Base-by-base conservation (phyloP, 257 asterid species). In the Fraxinus cuspidata region DNA sequence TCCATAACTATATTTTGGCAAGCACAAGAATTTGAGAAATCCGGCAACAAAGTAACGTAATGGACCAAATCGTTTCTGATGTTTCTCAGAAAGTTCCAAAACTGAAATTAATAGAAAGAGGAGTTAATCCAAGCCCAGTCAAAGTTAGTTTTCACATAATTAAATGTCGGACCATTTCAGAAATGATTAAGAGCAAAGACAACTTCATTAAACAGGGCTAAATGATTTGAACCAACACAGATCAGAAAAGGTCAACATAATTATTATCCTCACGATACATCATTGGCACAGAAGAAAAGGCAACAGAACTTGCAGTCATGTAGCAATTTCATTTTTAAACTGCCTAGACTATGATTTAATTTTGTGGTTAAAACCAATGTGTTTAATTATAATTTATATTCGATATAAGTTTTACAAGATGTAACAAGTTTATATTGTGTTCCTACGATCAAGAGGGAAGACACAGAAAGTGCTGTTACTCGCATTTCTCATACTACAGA, bases 31-130 rank as follows among this genome's bases (percentile, higher is more conserved):
- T 82, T 93, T 95, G 83, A 95, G 96, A 79, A 95, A 85, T 51
- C 99, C 99, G 51, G 99, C 99, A 72, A 95, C 98, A 51, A 95
- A 92, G 82, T 95, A 95, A 28, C 99, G 97, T 38, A 95, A 75
- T 35, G 99, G 99, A 81, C 99, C 99, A 74, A 91, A 95, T 35
- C 97, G 90, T 81, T 93, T 93, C 83, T 95, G 99, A 81, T 90
- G 88, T 82, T 86, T 95, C 88, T 93, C 99, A n/a, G 98, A 95
- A 66, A 95, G 97, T 88, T 93, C 97, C 90, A 95, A 74, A 65
- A 95, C 99, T 93, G 92, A 85, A 86, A 76, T 72, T 68, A 53
- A 78, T 7, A 63, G 69, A 63, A 27, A 63, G 32, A 63, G 32
- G 27, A 25, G 69, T 63, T 63, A 58, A 58, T 58, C 28, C 64